A percentile compares a stretch with the other conserved stretches of the same genome.
phyloP scores from a whole-genome alignment of 345 rosid species.

The Hibiscus trionum region DNA sequence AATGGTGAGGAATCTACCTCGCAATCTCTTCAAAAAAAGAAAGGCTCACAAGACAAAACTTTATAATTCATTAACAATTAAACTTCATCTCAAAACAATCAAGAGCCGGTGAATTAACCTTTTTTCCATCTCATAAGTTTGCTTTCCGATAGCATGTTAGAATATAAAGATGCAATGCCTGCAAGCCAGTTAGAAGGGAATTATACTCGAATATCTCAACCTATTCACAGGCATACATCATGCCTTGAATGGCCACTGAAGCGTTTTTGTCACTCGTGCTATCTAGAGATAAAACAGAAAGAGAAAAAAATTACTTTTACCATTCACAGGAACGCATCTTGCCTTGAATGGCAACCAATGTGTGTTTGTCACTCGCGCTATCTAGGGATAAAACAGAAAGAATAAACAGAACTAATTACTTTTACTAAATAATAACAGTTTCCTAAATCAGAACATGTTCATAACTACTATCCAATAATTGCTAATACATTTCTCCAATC shows the following conservation, averaged over 20 bases:
- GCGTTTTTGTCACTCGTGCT: neutral
- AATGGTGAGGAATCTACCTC: neutral
- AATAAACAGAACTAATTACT: neutral
- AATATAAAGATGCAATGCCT: neutral
- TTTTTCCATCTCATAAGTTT: neutral
- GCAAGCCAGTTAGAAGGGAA: neutral
- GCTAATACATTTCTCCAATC: neutral
- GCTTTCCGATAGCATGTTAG: neutral
- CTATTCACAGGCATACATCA: neutral
- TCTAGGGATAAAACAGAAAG: neutral
- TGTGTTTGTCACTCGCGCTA: neutral
- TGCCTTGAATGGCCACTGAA: neutral
- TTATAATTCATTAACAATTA: neutral
- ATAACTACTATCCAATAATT: neutral
- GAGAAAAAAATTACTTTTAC: neutral
- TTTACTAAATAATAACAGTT: neutral
- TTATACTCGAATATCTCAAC: neutral
- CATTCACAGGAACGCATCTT: neutral
- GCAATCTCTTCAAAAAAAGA: neutral
- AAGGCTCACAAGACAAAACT: neutral
- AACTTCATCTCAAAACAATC: conserved; percentile 2
- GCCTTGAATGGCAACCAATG: neutral
- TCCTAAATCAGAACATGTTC: neutral
- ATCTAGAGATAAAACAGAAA: neutral
- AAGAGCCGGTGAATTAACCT: neutral